A percentile compares a stretch with the other conserved stretches of the same genome.
phyloP scores from a whole-genome alignment of 106 monocot species.

The Dendrobium huoshanense region DNA sequence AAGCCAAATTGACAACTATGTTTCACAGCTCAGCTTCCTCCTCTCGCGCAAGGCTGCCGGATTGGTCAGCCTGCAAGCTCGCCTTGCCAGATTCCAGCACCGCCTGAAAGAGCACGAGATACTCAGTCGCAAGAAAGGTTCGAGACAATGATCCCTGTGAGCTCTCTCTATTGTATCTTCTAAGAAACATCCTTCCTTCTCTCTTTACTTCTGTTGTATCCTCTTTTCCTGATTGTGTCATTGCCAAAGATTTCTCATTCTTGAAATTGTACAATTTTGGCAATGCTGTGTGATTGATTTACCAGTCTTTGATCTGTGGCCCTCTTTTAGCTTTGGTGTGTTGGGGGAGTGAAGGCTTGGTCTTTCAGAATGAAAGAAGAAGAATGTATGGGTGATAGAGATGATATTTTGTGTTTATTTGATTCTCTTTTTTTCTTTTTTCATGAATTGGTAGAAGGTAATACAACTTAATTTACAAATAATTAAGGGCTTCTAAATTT shows the following conservation, averaged over 20 bases:
- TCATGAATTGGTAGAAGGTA: too few relatives aligned
- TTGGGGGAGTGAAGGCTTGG: background rate
- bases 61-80: conserved; percentile 75
- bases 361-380: too few relatives aligned
- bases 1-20: conserved; percentile 75
- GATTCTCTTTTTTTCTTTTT: too few relatives aligned
- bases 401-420: too few relatives aligned
- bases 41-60: conserved; percentile 80
- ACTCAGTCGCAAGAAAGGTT: conserved; percentile 32
- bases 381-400: too few relatives aligned
- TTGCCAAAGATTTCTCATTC: background rate
- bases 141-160: background rate
- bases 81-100: conserved; percentile 77
- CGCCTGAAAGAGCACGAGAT: conserved; percentile 83
- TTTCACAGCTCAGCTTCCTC: conserved; percentile 55
- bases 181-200: background rate
- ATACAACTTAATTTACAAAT: too few relatives aligned
- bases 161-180: conserved; percentile 1
- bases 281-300: background rate
- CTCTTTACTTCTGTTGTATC: background rate
- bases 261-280: background rate
- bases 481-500: too few relatives aligned
- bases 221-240: background rate
- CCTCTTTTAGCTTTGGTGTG: background rate
- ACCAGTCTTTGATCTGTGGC: background rate